Conservation (phyloP, 305 asterid species). For the Solanum hybrid region DNA sequence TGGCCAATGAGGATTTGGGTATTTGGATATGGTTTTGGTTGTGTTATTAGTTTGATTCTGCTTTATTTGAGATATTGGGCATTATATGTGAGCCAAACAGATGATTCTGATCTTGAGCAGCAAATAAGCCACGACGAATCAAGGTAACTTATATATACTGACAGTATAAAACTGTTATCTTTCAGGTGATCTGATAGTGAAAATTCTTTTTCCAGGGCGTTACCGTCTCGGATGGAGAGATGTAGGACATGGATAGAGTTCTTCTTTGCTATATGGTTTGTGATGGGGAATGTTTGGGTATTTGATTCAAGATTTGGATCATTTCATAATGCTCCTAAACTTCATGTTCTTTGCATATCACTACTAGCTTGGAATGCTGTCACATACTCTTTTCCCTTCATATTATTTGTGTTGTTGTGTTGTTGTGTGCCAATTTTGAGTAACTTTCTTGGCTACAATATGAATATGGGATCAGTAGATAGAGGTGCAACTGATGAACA, state of each 20-base stretch:
- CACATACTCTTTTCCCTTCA: slow-evolving; percentile 84
- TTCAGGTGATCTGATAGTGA: not conserved
- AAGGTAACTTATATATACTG: slow-evolving; percentile 29
- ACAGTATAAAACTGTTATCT: too few relatives aligned
- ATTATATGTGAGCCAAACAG: slow-evolving; percentile 18
- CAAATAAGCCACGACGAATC: slow-evolving; percentile 49
- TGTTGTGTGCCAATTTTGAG: slow-evolving; percentile 75
- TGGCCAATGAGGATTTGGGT: slow-evolving; percentile 97
- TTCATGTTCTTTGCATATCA: slow-evolving; percentile 70
- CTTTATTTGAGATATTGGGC: slow-evolving; percentile 48
- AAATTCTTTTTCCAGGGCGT: slow-evolving; percentile 17
- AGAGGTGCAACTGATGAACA: slow-evolving; percentile 81
- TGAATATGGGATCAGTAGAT: slow-evolving; percentile 59
- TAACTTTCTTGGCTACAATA: slow-evolving; percentile 68
- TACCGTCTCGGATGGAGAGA: slow-evolving; percentile 48
- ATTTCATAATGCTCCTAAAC: slow-evolving; percentile 55
- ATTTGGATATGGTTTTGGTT: slow-evolving; percentile 64
- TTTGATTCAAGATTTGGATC: slow-evolving; percentile 79
- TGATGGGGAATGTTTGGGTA: slow-evolving; percentile 90
- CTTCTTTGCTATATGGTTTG: slow-evolving; percentile 90
- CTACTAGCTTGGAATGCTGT: slow-evolving; percentile 81
- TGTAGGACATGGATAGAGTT: slow-evolving; percentile 61
- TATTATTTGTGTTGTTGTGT: slow-evolving; percentile 68
- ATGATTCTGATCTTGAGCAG: slow-evolving; percentile 48
- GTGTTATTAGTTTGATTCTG: slow-evolving; percentile 41